These are phyloP conservation scores for Bipolaris cookei DNA, from an alignment of 2,329 filamentous ascomycete genomes.

Conservation along the genomic window DNA sequence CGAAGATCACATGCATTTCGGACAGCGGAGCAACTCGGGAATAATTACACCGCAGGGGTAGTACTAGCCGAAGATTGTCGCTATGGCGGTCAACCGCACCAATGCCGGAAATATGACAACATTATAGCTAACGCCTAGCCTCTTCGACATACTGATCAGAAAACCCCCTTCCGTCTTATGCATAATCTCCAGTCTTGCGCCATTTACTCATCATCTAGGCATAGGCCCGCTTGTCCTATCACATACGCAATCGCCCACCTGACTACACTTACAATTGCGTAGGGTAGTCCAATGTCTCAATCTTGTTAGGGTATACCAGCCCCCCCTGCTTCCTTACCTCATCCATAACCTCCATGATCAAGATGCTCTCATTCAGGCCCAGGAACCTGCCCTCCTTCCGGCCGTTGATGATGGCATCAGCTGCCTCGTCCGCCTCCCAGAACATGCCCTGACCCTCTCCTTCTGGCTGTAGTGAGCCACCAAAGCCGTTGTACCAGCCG, in stretches of 20 bases:
- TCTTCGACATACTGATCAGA: too few relatives aligned
- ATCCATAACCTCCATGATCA: constrained; percentile 85
- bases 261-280: constrained; percentile 31
- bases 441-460: constrained; percentile 81
- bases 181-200: neutral
- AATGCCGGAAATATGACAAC: too few relatives aligned
- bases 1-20: too few relatives aligned
- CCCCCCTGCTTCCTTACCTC: constrained; percentile 68
- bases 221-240: neutral
- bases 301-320: constrained; percentile 68
- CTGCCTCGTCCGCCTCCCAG: constrained; percentile 84
- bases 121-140: too few relatives aligned
- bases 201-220: neutral
- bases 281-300: constrained; percentile 60
- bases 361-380: constrained; percentile 76
- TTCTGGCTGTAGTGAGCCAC: constrained; percentile 54
- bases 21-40: too few relatives aligned
- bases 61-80: too few relatives aligned
- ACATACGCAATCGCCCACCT: neutral
- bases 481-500: constrained; percentile 58
- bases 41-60: too few relatives aligned
- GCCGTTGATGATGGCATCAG: constrained; percentile 75
- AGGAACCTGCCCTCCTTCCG: constrained; percentile 70
- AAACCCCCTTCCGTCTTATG: neutral
- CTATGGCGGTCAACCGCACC: too few relatives aligned